Base-by-base conservation (phyloP, 1,139 yeast species). In the Ogataea hybrid region DNA sequence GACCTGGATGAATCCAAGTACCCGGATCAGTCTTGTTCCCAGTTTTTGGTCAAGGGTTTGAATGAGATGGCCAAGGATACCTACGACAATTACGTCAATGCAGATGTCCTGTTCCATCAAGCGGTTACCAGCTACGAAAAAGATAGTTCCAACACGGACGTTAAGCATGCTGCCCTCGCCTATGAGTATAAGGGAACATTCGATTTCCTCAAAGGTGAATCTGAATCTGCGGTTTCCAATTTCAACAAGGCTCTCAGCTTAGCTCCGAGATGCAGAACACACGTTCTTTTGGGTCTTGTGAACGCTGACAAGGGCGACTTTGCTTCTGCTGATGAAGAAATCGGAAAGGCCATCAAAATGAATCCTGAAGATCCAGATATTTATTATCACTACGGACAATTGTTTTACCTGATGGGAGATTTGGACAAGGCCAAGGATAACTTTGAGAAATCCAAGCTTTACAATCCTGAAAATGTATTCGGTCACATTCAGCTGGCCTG, bases 401-500 rank as follows among this genome's bases (percentile, higher is more conserved):
- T 90, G 62, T 77, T 75, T 63, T 92, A 90, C 69, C 73, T 92
- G 56, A 79, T 87, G 49, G 84, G 83, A 50, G 86, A 88, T 54
- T 79, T 85, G 59, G 69, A 69, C 34, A 74, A 80, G 51, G 97
- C 98, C 32, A 77, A 81, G 58, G 69, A 67, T 38, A 81, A 86
- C 65, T 94, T 89, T 63, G 77, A 77, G 57, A 83, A 81, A 67
- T 85, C 96, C 38, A 81, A 82, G 59, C 77, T 77, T 51, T 71
- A 78, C 58, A 87, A 88, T 68, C 83, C 85, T 43, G 69, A 75
- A 18, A 92, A 88, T 62, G 82, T 89, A 47, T 86, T 81, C 61
- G 83, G 96, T 39, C 85, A 83, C 67, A 86, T 94, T 58, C 98
- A 92, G 73, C 74, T 87, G 54, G 97, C 97, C 34, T 94, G 96